Percentiles rank a stretch among this genome's conserved stretches.
These are phyloP conservation scores for Cicer bijugum DNA, from an alignment of 306 rosid genomes.

Conservation along the genomic window DNA sequence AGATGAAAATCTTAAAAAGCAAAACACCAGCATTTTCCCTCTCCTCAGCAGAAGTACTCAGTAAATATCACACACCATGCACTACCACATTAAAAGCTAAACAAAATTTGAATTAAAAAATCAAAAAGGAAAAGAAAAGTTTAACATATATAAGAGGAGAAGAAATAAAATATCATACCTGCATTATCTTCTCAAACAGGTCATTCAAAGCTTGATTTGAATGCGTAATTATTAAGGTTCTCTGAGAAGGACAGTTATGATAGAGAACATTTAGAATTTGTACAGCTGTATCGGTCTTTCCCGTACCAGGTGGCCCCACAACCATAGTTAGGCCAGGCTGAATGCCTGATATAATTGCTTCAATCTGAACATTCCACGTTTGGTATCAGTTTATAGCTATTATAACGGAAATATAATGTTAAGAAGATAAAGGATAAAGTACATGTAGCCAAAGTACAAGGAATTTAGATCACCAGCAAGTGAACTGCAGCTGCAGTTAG, in stretches of 20 bases:
- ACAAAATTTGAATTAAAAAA: neutral
- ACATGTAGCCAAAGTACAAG: constrained; percentile 1
- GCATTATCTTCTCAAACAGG: constrained; percentile 96
- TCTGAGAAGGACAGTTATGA: constrained; percentile 96
- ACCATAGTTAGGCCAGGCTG: constrained; percentile 99
- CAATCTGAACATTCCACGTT: constrained; percentile 58
- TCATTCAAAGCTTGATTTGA: constrained; percentile 98
- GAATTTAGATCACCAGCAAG: constrained; percentile 4
- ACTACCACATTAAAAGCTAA: constrained; percentile 3
- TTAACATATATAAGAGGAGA: neutral
- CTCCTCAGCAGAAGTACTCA: constrained; percentile 11
- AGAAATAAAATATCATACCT: constrained; percentile 49
- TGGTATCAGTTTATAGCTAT: constrained; percentile 1
- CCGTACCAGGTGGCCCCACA: constrained; percentile 99
- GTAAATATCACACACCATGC: neutral
- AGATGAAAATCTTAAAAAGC: neutral
- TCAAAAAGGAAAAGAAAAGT: neutral
- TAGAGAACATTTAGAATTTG: constrained; percentile 94
- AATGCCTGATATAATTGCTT: constrained; percentile 89
- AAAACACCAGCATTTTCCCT: neutral
- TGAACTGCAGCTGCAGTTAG: constrained; percentile 13
- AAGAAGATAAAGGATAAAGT: neutral
- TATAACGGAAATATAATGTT: constrained; percentile 8
- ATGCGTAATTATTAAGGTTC: constrained; percentile 95
- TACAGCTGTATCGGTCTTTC: constrained; percentile 99